phyloP scores from a whole-genome alignment of 352 stramenopile species.

The Phytophthora tubulina region DNA sequence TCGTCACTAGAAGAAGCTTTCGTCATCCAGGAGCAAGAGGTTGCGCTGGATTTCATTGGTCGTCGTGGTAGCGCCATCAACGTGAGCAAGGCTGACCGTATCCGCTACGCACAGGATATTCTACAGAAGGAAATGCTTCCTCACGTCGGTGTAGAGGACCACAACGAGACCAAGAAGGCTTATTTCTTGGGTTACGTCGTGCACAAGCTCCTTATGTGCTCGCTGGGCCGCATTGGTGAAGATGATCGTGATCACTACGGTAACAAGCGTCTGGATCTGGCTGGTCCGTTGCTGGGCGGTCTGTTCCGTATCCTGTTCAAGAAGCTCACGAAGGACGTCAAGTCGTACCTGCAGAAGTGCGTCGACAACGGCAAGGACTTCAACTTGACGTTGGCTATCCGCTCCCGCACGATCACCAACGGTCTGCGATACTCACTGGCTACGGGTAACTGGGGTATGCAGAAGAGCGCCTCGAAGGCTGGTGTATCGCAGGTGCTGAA shows the following conservation, averaged over 20 bases:
- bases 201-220: conserved; percentile 99
- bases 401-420: conserved; percentile 98
- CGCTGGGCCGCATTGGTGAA: conserved; percentile 96
- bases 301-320: conserved; percentile 99
- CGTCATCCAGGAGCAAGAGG: conserved; percentile 98
- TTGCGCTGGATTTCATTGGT: conserved; percentile 99
- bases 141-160: conserved; percentile 98
- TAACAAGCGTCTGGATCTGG: conserved; percentile 99
- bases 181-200: conserved; percentile 99
- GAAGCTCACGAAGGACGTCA: conserved; percentile 99
- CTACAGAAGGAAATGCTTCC: conserved; percentile 99
- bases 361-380: conserved; percentile 95
- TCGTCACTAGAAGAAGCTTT: conserved; percentile 98
- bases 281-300: conserved; percentile 96
- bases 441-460: conserved; percentile 99
- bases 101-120: conserved; percentile 98
- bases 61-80: conserved; percentile 95
- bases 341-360: conserved; percentile 93
- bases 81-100: conserved; percentile 97
- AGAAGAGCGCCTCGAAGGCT: conserved; percentile 95
- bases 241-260: conserved; percentile 99
- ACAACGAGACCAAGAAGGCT: conserved; percentile 97
- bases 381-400: conserved; percentile 98
- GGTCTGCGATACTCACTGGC: conserved; percentile 99
- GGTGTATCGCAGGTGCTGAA: conserved; percentile 99